Evolutionary conservation across 2,329 filamentous ascomycete genomes (phyloP).

Genomic region (Epichloe gansuensis): DNA sequence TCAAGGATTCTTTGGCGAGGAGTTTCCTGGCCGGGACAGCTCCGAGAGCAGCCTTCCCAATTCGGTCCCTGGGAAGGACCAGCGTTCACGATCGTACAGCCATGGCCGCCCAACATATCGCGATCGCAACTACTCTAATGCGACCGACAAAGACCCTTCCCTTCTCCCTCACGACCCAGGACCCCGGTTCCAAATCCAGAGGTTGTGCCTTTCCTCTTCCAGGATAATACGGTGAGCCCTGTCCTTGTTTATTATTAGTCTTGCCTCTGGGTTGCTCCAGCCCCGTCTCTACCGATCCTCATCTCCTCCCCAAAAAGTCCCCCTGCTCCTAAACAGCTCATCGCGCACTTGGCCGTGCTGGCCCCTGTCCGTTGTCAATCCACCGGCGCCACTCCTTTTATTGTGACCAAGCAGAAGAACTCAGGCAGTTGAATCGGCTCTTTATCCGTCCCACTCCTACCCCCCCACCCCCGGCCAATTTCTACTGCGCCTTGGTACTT

Average conservation of each 20-base stretch:
- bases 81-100: constrained; percentile 51
- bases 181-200: constrained; percentile 85
- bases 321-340: background rate
- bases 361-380: constrained; percentile 1
- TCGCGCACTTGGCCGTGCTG: background rate
- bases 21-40: constrained; percentile 62
- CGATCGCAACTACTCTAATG: constrained; percentile 71
- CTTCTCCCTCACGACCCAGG: constrained; percentile 62
- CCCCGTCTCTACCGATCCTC: constrained; percentile 1
- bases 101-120: constrained; percentile 45
- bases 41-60: constrained; percentile 56
- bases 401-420: background rate
- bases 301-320: background rate
- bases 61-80: constrained; percentile 40
- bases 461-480: background rate
- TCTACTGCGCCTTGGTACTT: background rate
- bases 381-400: constrained; percentile 1
- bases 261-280: background rate
- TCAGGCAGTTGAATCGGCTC: background rate
- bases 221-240: constrained; percentile 56
- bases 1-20: constrained; percentile 86
- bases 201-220: constrained; percentile 95
- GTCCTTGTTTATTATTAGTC: constrained; percentile 4
- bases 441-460: background rate
- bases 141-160: constrained; percentile 62